A percentile compares a stretch with the other conserved stretches of the same genome.
phyloP scores from a whole-genome alignment of 148 eudicot genomes.

The Heliosperma pusillum region DNA sequence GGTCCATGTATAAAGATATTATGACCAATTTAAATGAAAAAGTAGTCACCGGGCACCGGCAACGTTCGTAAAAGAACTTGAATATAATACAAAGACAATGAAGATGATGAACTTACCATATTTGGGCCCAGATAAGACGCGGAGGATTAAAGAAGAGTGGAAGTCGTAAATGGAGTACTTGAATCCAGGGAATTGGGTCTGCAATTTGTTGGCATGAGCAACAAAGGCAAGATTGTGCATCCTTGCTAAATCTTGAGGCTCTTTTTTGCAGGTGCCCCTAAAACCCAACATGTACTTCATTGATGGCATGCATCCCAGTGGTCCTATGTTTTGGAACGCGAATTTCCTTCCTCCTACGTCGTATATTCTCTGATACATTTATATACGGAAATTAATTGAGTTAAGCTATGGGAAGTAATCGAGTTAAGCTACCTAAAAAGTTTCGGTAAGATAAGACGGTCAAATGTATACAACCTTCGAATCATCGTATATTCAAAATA shows the following conservation, averaged over 20 bases:
- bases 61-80: too few species aligned
- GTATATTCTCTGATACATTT: constrained; percentile 31
- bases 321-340: constrained; percentile 45
- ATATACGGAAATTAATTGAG: too few species aligned
- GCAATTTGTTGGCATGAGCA: constrained; percentile 16
- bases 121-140: constrained; percentile 24
- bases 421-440: too few species aligned
- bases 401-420: too few species aligned
- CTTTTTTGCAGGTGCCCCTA: constrained; percentile 26
- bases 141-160: constrained; percentile 23
- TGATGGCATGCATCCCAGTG: constrained; percentile 43
- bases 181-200: constrained; percentile 31
- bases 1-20: too few species aligned
- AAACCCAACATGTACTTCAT: constrained; percentile 23
- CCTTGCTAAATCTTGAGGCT: constrained; percentile 26
- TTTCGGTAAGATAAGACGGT: too few species aligned
- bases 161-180: constrained; percentile 40
- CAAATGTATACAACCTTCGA: too few species aligned
- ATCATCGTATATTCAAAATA: too few species aligned
- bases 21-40: too few species aligned
- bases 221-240: constrained; percentile 33
- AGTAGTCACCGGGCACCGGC: too few species aligned
- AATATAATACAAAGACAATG: neutral
- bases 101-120: constrained; percentile 29
- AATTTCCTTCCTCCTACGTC: constrained; percentile 42